These are phyloP conservation scores for Gnaphalium uliginosum DNA, from an alignment of 129 eudicot genomes.

Conservation along the genomic window DNA sequence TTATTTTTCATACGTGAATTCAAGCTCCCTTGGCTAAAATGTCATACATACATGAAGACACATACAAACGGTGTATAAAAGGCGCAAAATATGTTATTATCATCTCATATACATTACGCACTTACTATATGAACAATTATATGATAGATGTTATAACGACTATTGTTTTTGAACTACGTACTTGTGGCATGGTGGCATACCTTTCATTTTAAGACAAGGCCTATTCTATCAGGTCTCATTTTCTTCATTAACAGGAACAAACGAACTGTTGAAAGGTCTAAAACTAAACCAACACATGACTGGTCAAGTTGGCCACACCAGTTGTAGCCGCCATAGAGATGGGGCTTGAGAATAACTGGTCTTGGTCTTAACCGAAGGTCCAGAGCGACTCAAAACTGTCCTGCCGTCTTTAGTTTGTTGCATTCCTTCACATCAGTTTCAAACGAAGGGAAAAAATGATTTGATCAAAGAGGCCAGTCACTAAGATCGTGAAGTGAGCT, in stretches of 20 bases:
- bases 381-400: background rate
- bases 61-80: too few species aligned
- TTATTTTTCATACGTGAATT: too few species aligned
- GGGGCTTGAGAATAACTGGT: background rate
- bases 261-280: background rate
- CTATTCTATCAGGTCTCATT: background rate
- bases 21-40: too few species aligned
- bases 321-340: background rate
- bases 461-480: background rate
- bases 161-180: too few species aligned
- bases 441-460: background rate
- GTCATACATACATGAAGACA: too few species aligned
- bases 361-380: background rate
- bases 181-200: background rate
- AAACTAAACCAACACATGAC: background rate
- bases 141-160: too few species aligned
- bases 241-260: background rate
- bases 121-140: too few species aligned
- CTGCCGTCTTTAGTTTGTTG: background rate
- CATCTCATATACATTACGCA: too few species aligned
- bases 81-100: too few species aligned
- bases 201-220: background rate
- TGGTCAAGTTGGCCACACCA: background rate
- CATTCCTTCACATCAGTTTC: background rate
- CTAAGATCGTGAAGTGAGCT: background rate